Conservation (phyloP, 2,329 filamentous ascomycete genomes). For the Fusarium burgessii region DNA sequence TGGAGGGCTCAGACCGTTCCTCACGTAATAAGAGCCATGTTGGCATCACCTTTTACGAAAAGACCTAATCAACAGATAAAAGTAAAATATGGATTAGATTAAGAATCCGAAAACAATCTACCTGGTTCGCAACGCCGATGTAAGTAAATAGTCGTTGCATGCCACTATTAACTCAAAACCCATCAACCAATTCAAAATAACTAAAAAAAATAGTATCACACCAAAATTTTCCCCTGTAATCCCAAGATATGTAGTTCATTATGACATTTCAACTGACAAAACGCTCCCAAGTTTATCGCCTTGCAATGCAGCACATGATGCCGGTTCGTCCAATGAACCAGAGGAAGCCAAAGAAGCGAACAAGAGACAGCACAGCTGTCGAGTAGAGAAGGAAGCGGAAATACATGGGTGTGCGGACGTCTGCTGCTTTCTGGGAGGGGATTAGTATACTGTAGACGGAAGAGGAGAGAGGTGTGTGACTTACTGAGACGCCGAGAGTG, state of each 20-base stretch:
- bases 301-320: conserved; percentile 45
- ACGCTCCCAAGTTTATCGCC: conserved; percentile 13
- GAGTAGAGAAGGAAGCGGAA: conserved; percentile 42
- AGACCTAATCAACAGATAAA: not conserved
- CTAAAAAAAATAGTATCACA: not conserved
- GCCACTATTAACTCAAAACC: conserved; percentile 10
- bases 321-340: conserved; percentile 43
- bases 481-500: conserved; percentile 39
- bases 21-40: too few relatives aligned
- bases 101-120: conserved; percentile 9
- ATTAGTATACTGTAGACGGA: conserved; percentile 9
- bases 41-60: too few relatives aligned
- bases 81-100: conserved; percentile 13
- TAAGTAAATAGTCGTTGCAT: conserved; percentile 2
- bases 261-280: conserved; percentile 6
- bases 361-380: conserved; percentile 41
- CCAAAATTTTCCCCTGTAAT: not conserved
- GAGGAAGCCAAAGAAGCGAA: conserved; percentile 43
- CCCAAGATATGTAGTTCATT: conserved; percentile 22
- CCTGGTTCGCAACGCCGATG: conserved; percentile 10
- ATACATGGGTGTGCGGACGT: conserved; percentile 38
- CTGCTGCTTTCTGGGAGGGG: conserved; percentile 27
- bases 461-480: not conserved
- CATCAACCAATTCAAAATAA: not conserved
- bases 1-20: too few relatives aligned